Evolutionary conservation across 768 basidiomycete species (phyloP).

Genomic region (Coprinopsis cinerea): DNA sequence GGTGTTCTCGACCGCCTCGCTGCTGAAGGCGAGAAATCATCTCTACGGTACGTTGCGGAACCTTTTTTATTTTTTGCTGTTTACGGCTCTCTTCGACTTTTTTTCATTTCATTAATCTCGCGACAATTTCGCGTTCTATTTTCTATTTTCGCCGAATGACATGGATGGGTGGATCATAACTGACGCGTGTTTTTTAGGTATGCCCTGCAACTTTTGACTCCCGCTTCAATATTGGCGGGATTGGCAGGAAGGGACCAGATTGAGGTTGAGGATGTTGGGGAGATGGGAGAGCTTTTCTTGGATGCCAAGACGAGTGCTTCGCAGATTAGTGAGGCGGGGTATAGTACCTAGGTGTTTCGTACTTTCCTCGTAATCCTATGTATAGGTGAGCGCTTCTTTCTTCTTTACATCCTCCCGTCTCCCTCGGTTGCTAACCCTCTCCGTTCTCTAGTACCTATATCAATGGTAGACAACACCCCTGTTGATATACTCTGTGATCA

Average conservation of each 20-base stretch:
- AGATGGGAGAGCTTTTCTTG: conserved; percentile 93
- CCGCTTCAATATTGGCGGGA: conserved; percentile 80
- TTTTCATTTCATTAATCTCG: no score
- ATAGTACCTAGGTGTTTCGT: background rate
- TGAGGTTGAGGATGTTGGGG: conserved; percentile 80
- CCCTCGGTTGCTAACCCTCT: background rate
- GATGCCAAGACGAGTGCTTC: conserved; percentile 83
- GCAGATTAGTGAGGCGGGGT: conserved; percentile 39
- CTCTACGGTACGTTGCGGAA: conserved; percentile 54
- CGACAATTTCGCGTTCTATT: no score
- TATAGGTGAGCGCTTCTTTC: background rate
- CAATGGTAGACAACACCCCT: no score
- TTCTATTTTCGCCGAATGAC: no score
- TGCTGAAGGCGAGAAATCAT: conserved; percentile 74
- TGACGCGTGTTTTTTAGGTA: conserved; percentile 46
- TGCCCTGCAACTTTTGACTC: conserved; percentile 85
- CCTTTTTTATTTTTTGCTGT: conserved; percentile 2
- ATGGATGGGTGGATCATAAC: conserved; percentile 10
- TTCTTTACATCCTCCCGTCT: background rate
- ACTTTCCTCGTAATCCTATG: background rate
- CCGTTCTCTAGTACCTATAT: background rate
- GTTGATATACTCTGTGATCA: no score
- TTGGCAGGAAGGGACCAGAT: conserved; percentile 78
- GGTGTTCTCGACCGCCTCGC: conserved; percentile 80
- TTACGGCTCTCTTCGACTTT: no score